Percentiles rank a stretch among this genome's conserved stretches.
Conservation (phyloP, 208 protist species). For the Balamuthia mandrillaris region DNA sequence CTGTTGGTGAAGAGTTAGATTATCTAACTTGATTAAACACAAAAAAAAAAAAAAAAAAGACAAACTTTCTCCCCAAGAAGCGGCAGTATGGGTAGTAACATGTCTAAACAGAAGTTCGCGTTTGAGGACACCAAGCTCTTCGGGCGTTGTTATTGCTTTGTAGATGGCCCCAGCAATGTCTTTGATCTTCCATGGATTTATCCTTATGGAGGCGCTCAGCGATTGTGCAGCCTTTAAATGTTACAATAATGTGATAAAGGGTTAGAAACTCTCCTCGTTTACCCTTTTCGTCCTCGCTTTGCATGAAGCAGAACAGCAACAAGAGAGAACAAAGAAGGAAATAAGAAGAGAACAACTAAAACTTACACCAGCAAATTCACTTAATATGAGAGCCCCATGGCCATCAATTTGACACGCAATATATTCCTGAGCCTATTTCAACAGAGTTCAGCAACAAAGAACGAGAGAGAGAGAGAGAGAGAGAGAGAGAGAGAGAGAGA, state of each 20-base stretch:
- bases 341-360: not conserved
- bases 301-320: too few species aligned
- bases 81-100: constrained; percentile 40
- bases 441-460: constrained; percentile 7
- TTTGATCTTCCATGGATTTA: constrained; percentile 60
- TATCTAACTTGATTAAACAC: too few species aligned
- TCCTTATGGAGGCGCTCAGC: constrained; percentile 40
- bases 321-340: too few species aligned
- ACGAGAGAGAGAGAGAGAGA: constrained; percentile 46
- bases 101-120: constrained; percentile 43
- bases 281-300: too few species aligned
- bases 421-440: constrained; percentile 57
- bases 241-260: too few species aligned
- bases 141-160: constrained; percentile 17
- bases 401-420: constrained; percentile 59
- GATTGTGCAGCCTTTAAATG: constrained; percentile 41
- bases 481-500: constrained; percentile 45
- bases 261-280: too few species aligned
- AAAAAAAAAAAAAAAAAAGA: too few species aligned
- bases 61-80: constrained; percentile 46
- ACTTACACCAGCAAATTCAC: constrained; percentile 69
- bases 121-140: constrained; percentile 33
- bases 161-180: constrained; percentile 49
- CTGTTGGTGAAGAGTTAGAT: too few species aligned
- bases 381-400: constrained; percentile 66